Conservation (phyloP, 805 yeast genomes). For the Schwanniomyces yamadae region DNA sequence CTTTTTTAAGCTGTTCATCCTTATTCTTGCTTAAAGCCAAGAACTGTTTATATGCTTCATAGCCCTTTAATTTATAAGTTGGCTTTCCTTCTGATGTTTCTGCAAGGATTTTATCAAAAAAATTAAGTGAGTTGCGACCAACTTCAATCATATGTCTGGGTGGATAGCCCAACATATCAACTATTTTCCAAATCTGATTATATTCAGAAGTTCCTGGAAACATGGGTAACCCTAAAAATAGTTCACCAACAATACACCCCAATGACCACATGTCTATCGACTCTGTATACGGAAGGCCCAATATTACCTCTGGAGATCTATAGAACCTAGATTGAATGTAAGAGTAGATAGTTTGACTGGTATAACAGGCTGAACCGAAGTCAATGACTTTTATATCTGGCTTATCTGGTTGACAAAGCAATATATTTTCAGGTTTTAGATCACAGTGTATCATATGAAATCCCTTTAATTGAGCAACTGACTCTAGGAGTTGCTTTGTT, state of each 20-base stretch:
- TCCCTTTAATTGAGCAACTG: conserved; percentile 76
- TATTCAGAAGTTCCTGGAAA: conserved; percentile 95
- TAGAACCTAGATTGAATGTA: conserved; percentile 92
- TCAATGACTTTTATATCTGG: conserved; percentile 92
- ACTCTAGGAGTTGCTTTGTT: conserved; percentile 76
- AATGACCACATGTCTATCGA: conserved; percentile 97
- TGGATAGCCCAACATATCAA: conserved; percentile 80
- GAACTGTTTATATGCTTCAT: conserved; percentile 36
- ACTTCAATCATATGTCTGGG: conserved; percentile 96
- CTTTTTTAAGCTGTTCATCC: conserved; percentile 38
- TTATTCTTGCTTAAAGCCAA: conserved; percentile 25
- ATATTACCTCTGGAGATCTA: conserved; percentile 89
- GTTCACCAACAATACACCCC: conserved; percentile 89
- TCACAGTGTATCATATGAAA: conserved; percentile 93
- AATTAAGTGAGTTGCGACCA: conserved; percentile 80
- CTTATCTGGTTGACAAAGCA: conserved; percentile 73
- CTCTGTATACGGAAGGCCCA: conserved; percentile 89
- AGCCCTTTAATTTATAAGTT: conserved; percentile 30
- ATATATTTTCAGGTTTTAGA: conserved; percentile 91
- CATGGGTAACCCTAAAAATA: conserved; percentile 86
- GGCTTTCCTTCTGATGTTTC: conserved; percentile 25
- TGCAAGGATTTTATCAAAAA: conserved; percentile 48
- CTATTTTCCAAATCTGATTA: conserved; percentile 81
- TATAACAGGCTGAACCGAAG: conserved; percentile 94
- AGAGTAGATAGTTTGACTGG: conserved; percentile 82